A percentile compares a stretch with the other conserved stretches of the same genome.
Evolutionary conservation across 1,284 basidiomycete species (phyloP).

Genomic region (Pterula multifida): DNA sequence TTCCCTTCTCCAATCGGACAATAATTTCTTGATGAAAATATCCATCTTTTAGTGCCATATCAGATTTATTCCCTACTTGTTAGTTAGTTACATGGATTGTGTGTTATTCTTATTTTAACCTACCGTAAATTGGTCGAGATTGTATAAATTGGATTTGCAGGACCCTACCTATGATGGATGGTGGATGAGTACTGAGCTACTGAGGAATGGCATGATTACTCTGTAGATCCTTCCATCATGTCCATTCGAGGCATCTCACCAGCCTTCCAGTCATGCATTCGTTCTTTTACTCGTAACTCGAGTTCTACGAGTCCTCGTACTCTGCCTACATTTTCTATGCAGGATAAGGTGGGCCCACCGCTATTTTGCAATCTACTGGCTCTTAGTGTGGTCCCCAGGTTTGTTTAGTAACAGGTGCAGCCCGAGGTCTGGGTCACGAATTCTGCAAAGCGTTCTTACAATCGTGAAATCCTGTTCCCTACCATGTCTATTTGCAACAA

Average conservation of each 20-base stretch:
- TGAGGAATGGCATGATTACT: not conserved
- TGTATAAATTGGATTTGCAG: not conserved
- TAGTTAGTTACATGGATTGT: not conserved
- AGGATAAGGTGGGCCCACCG: conserved; percentile 41
- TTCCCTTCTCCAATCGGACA: conserved; percentile 7
- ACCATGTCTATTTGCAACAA: conserved; percentile 5
- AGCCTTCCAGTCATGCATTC: not conserved
- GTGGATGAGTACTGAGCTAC: not conserved
- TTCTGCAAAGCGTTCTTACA: conserved; percentile 85
- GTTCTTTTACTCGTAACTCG: not conserved
- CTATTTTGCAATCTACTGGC: not conserved
- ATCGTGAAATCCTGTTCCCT: conserved; percentile 38
- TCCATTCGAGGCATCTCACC: not conserved
- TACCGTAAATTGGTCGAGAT: not conserved
- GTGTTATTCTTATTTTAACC: not conserved
- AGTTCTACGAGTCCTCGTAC: conserved; percentile 18
- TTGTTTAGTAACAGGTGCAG: conserved; percentile 90
- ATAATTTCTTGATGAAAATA: conserved; percentile 8
- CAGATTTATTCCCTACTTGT: not conserved
- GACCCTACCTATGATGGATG: not conserved
- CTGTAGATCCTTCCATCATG: too few species aligned
- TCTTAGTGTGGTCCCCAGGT: conserved; percentile 40
- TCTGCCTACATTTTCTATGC: conserved; percentile 55
- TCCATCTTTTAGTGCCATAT: not conserved
- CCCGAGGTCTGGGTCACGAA: conserved; percentile 79